Percentiles rank a stretch among this genome's conserved stretches.
Evolutionary conservation across 768 basidiomycete species (phyloP).

Genomic region (Tricholoma furcatifolium): DNA sequence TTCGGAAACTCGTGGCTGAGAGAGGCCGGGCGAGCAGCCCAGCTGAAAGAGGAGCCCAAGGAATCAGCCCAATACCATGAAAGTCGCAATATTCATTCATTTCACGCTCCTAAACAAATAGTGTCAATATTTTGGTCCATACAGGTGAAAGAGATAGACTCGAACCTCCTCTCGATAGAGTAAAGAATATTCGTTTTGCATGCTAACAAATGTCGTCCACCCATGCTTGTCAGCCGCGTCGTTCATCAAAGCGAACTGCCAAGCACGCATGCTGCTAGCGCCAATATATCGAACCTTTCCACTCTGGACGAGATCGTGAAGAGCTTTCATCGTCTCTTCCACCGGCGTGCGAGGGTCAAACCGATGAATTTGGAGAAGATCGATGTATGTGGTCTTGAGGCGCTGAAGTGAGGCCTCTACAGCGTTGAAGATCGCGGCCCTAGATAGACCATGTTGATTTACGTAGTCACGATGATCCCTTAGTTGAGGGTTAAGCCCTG

Average conservation of each 20-base stretch:
- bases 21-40: conserved; percentile 39
- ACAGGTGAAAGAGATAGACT: background rate
- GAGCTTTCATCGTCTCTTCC: conserved; percentile 45
- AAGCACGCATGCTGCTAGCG: conserved; percentile 44
- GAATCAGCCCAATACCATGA: too few species aligned
- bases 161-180: conserved; percentile 51
- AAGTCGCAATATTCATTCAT: conserved; percentile 43
- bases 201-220: conserved; percentile 55
- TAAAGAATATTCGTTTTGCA: conserved; percentile 54
- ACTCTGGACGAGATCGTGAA: conserved; percentile 41
- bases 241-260: conserved; percentile 45
- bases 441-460: conserved; percentile 17
- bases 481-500: conserved; percentile 2
- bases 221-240: conserved; percentile 41
- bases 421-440: conserved; percentile 32
- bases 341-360: conserved; percentile 31
- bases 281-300: conserved; percentile 45
- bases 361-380: conserved; percentile 42
- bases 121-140: background rate
- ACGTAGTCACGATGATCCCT: conserved; percentile 13
- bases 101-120: conserved; percentile 49
- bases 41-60: conserved; percentile 41
- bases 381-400: conserved; percentile 27
- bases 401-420: conserved; percentile 29
- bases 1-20: conserved; percentile 20